These are phyloP conservation scores for Pisolithus thermaeus DNA, from an alignment of 1,284 basidiomycete species.

Conservation along the genomic window DNA sequence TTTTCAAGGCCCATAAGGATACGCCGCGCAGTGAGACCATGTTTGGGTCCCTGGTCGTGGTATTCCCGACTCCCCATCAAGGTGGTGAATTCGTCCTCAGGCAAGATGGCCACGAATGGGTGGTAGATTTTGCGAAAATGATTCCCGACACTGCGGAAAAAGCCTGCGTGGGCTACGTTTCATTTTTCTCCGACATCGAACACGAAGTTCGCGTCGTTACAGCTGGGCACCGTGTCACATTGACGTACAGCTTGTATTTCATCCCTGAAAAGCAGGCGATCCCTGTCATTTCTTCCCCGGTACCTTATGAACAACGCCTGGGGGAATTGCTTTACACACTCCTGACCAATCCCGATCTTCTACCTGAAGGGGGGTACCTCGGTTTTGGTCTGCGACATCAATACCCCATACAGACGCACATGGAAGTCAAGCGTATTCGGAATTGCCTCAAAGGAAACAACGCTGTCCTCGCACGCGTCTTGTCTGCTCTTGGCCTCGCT, in stretches of 20 bases:
- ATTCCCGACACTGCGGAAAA: too few relatives aligned
- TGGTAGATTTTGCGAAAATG: conserved; percentile 21
- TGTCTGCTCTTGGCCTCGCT: background rate
- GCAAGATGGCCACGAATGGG: conserved; percentile 2
- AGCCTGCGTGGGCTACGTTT: too few relatives aligned
- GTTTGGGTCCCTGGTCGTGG: conserved; percentile 33
- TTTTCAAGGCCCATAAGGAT: conserved; percentile 19
- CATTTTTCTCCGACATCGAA: too few relatives aligned
- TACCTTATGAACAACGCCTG: conserved; percentile 7
- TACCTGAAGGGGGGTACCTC: conserved; percentile 29
- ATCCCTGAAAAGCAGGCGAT: background rate
- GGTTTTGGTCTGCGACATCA: conserved; percentile 29
- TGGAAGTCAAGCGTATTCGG: background rate
- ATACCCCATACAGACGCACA: conserved; percentile 21
- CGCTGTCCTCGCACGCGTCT: background rate
- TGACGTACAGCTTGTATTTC: conserved; percentile 37
- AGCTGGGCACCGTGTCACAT: conserved; percentile 35
- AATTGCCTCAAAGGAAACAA: background rate
- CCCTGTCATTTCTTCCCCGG: background rate
- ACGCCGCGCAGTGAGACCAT: conserved; percentile 26
- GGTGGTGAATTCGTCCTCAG: conserved; percentile 32
- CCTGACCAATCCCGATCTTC: conserved; percentile 17
- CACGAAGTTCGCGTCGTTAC: conserved; percentile 16
- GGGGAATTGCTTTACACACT: conserved; percentile 12
- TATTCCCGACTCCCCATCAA: conserved; percentile 35